Base-by-base conservation (phyloP, 2,329 filamentous ascomycete genomes). In the Phyllosticta paracitricarpa region DNA sequence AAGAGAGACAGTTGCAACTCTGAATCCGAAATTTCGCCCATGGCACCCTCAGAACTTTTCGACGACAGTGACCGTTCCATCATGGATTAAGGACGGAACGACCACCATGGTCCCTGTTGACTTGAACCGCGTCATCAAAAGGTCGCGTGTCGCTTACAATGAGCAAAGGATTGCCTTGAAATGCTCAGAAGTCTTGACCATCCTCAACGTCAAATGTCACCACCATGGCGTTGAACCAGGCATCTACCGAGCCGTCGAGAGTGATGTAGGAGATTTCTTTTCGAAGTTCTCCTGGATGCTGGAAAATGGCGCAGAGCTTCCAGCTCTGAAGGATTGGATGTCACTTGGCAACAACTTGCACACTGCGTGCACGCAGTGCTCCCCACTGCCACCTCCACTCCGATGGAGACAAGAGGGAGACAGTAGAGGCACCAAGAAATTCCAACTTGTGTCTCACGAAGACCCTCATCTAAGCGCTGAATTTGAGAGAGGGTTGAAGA, bases 401-500 rank as follows among this genome's bases (percentile, higher is more conserved):
- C 33, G 65, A 2, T 73, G 72, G 72, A 67, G 59, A n/a, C 63
- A 71, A 1, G 58, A 69, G 22, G 48, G 62, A 14, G 12, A 51
- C 0, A 22, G 4, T 17, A 12, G 9, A 4, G 54, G 52, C 52
- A 48, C 48, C 4, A 28, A 6, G 8, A 61, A 54, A 19, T 8
- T 22, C 19, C 33, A n/a, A n/a, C 25, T 58, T 6, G 26, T 62
- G n/a, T 24, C 71, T 8, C 64, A 67, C 14, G 71, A 73, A 59
- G 69, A 74, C n/a, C 76, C 78, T 0, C 67, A 76, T 61, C 74
- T 78, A 63, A 81, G 82, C 30, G 78, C 77, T 1, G 62, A 68
- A 0, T 84, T 78, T 63, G 83, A 85, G 66, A 73, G 75, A 48
- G 72, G 73, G 1, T 67, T 82, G 10, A 84, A 85, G 65, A 68